Percentiles rank a stretch among this genome's conserved stretches.
phyloP scores from a whole-genome alignment of 2,329 filamentous ascomycete genomes.

The Exophiala spinifera region DNA sequence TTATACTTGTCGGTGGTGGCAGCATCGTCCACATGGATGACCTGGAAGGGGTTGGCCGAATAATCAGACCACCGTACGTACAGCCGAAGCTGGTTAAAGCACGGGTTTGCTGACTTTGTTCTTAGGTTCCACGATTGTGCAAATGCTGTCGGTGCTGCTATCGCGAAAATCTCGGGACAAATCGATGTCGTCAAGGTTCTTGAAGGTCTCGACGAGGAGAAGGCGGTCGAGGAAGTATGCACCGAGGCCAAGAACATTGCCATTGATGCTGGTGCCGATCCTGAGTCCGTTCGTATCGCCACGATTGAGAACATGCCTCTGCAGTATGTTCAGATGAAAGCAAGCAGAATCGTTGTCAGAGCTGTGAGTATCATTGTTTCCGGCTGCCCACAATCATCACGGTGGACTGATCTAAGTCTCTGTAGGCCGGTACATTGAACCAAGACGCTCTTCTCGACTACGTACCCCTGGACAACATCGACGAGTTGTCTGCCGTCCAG shows the following conservation, averaged over 20 bases:
- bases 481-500: slow-evolving; percentile 39
- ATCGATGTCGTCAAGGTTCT: slow-evolving; percentile 51
- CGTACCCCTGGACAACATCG: slow-evolving; percentile 30
- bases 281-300: slow-evolving; percentile 29
- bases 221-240: slow-evolving; percentile 28
- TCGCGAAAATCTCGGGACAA: slow-evolving; percentile 53
- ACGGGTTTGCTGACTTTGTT: not conserved
- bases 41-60: slow-evolving; percentile 50
- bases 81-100: not conserved
- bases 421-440: slow-evolving; percentile 4
- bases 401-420: not conserved
- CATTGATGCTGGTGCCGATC: slow-evolving; percentile 16
- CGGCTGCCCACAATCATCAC: not conserved
- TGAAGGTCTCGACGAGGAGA: slow-evolving; percentile 24
- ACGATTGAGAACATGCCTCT: slow-evolving; percentile 41
- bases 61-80: slow-evolving; percentile 46
- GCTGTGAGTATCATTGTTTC: slow-evolving; percentile 30
- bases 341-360: slow-evolving; percentile 35
- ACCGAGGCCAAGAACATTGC: slow-evolving; percentile 24
- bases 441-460: slow-evolving; percentile 6
- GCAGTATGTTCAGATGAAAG: slow-evolving; percentile 31
- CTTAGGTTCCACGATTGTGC: slow-evolving; percentile 50
- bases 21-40: slow-evolving; percentile 50
- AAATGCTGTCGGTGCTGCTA: slow-evolving; percentile 61
- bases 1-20: slow-evolving; percentile 59